These are phyloP conservation scores for Flammula alnicola DNA, from an alignment of 1,284 basidiomycete species.

Conservation along the genomic window DNA sequence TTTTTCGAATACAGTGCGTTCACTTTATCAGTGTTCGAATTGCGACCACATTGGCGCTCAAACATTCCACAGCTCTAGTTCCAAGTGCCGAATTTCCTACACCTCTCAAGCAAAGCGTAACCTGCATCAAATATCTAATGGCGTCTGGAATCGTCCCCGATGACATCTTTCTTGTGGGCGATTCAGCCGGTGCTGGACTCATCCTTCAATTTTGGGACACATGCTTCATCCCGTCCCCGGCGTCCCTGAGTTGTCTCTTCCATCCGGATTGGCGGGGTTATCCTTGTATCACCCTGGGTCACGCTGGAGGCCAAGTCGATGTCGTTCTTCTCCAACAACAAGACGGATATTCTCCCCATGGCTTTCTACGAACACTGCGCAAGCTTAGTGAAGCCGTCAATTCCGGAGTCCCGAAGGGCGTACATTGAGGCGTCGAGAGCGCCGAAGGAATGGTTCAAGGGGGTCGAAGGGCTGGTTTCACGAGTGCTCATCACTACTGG, in stretches of 20 bases:
- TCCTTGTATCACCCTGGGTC: constrained; percentile 44
- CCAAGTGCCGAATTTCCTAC: constrained; percentile 29
- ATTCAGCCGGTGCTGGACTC: constrained; percentile 27
- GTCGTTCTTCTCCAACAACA: constrained; percentile 30
- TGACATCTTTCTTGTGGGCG: constrained; percentile 30
- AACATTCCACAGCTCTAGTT: constrained; percentile 24
- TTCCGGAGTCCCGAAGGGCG: constrained; percentile 25
- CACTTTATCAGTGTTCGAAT: background rate
- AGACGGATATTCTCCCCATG: constrained; percentile 31
- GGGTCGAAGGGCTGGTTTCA: constrained; percentile 32
- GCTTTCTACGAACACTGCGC: constrained; percentile 21
- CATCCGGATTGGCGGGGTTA: constrained; percentile 34
- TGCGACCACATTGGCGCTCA: background rate
- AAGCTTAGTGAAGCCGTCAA: constrained; percentile 24
- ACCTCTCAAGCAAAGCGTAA: constrained; percentile 27
- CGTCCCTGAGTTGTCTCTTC: constrained; percentile 20
- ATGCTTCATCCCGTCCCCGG: constrained; percentile 31
- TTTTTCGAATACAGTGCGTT: constrained; percentile 28
- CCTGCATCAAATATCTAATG: constrained; percentile 27
- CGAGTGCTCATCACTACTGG: constrained; percentile 41
- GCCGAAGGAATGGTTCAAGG: constrained; percentile 38
- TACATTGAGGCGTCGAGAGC: constrained; percentile 36
- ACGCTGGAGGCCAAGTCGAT: constrained; percentile 31
- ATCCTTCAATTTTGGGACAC: constrained; percentile 25
- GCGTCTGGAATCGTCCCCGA: constrained; percentile 23